Base-by-base conservation (phyloP, 2,329 filamentous ascomycete species). In the Arthrinium phaeospermum region DNA sequence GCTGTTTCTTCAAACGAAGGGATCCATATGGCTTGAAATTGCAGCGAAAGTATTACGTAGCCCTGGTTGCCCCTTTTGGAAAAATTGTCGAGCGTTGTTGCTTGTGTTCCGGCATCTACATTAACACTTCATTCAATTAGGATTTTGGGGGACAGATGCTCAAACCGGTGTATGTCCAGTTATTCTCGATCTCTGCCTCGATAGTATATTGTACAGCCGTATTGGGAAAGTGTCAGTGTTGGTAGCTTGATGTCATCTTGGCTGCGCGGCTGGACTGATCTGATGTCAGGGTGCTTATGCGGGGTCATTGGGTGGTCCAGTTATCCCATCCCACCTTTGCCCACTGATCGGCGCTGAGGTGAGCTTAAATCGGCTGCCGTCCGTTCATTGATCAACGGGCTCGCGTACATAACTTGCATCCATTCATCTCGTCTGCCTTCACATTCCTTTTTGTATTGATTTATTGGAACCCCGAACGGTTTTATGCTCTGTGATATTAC, bases 281-380 rank as follows among this genome's bases (percentile, higher is more conserved):
- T 64, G 57, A 64, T 64, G 57, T 41, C 57, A 64, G 57, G 34
- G 8, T 64, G 34, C 57, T 41, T 64, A 41, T 64, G 57, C 57
- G 57, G 57, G 57, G 57, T 64, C 19, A n/a, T 8, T n/a, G 57
- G 34, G 0, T 7, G 57, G 6, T 64, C 57, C 57, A 41, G 57
- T 64, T 61, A 2, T 41, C 30, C 57, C 57, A 64, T 64, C 57
- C 57, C 57, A n/a, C 46, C 46, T 47, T 22, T n/a, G 46, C 46
- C 46, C 46, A 64, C 57, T 64, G 57, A 64, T 64, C 57, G 57
- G 57, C 57, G n/a, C 30, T 14, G 57, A 64, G 57, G 57, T 41
- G 57, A 41, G 57, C 57, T 64, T 64, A 64, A 64, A 41, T 41
- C 57, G 41, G 57, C 34, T 41, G 34, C 57, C 34, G 22, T 64